Base-by-base conservation (phyloP, 2,329 filamentous ascomycete genomes). In the Exophiala lecanii-corni region DNA sequence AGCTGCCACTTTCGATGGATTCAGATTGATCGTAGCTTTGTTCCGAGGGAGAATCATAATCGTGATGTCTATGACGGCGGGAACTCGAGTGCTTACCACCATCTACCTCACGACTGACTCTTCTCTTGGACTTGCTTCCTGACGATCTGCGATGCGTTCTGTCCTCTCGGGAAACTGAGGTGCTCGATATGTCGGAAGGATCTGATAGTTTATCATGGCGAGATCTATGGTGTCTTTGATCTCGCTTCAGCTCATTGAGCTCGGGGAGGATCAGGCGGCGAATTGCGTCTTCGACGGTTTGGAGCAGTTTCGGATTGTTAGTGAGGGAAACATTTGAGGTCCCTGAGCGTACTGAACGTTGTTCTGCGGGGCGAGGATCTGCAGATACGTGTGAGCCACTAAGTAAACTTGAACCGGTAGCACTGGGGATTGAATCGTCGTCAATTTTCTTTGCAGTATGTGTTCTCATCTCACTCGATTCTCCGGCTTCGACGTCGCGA, bases 211-310 rank as follows among this genome's bases (percentile, higher is more conserved):
- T 73, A 20, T 83, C 77, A 21, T 82, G 42, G 78, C 79, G 9
- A 78, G 79, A 56, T 80, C 52, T 84, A 76, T 50, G 83, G 83
- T 62, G 49, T 35, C 86, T 89, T 62, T 91, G 86, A 59, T 95
- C 89, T 57, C 89, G 81, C 64, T 95, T 96, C 41, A 98, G 72
- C 7, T 89, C 87, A 56, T 88, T 91, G 33, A 98, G 73, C 64
- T 98, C 91, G 0, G 92, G 92, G 2, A 98, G 69, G 40, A 96
- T 94, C 37, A 95, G 74, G 36, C 89, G 79, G 50, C 88, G 82
- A 58, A 96, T 94, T 10, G 89, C 89, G 66, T 95, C 89, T 66
- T 96, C 89, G 2, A 96, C 89, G 0, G 89, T 92, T 58, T 92
- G 86, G 2, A 96, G 75, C 2, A 96, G 70, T 60, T 88, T 92